Evolutionary conservation across 768 basidiomycete species (phyloP), one percentile per base, ranked within the genome.

Genomic region (Pholiota molesta): DNA sequence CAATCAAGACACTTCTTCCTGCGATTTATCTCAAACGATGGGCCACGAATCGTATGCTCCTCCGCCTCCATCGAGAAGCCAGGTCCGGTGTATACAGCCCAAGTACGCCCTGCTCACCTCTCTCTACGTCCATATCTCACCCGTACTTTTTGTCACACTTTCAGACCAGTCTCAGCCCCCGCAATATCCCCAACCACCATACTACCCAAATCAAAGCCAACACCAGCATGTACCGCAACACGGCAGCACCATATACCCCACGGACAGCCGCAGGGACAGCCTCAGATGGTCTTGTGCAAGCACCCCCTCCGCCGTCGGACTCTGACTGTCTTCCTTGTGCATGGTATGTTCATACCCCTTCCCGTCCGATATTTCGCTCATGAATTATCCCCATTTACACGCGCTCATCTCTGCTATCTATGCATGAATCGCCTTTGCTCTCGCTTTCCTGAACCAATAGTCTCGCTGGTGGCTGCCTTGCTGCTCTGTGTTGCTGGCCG

Each of bases 401-500:
- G n/a, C 2, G 3, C 16, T 21, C 19, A n/a, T 9, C n/a, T 44
- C n/a, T 44, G n/a, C 42, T 3, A n/a, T 31, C 6, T 3, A 2
- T 31, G 31, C 31, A 31, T 44, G 42, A 44, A n/a, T n/a, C 42
- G n/a, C 35, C 10, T 37, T 37, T 19, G n/a, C n/a, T 42, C n/a
- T 45, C 21, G 4, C 19, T 16, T 8, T 5, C 11, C 47, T 19
- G n/a, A 26, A 37, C 39, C 13, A 33, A 39, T 26, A 65, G 61
- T 45, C 51, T 63, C 16, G 56, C 59, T 26, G 23, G 47, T 16
- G 60, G 62, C 0, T 62, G 62, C 33, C 44, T 58, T 52, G 57
- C 65, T 2, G 65, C 60, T 19, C 26, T 63, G 3, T 55, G 59
- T 45, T 69, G 66, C 59, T 69, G 60, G 54, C 68, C 68, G 0